Conservation (phyloP, 2,329 filamentous ascomycete genomes). For the Colletotrichum tamarilloi region DNA sequence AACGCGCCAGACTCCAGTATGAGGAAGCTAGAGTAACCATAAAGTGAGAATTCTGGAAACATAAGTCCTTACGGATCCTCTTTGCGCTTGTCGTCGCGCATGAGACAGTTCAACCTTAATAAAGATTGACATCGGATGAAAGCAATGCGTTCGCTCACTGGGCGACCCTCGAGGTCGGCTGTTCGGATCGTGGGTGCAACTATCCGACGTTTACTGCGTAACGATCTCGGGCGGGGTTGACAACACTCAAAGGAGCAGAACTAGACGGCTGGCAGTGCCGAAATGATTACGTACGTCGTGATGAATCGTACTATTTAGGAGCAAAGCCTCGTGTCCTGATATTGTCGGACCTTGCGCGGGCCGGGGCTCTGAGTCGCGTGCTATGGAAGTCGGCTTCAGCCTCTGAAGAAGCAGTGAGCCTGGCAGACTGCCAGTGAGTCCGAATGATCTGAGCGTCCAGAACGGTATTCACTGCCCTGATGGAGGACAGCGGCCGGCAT, state of each 20-base stretch:
- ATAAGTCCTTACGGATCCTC: neutral
- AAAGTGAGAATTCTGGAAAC: neutral
- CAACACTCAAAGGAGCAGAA: neutral
- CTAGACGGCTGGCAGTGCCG: neutral
- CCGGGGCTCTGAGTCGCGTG: slow-evolving; percentile 27
- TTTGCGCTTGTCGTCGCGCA: neutral
- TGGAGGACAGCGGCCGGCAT: slow-evolving; percentile 25
- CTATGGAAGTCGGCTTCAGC: slow-evolving; percentile 17
- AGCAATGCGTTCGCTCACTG: neutral
- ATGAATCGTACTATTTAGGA: neutral
- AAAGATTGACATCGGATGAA: neutral
- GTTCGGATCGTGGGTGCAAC: neutral
- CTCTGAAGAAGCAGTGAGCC: neutral
- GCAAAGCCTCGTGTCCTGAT: slow-evolving; percentile 21
- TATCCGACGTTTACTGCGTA: neutral
- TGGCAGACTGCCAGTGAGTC: neutral
- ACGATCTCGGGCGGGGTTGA: neutral
- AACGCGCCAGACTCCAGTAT: neutral
- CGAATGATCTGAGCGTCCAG: slow-evolving; percentile 6
- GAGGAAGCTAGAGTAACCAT: neutral
- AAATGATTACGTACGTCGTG: slow-evolving; percentile 23
- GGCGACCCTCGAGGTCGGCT: neutral
- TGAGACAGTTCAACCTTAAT: neutral
- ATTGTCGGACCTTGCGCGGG: slow-evolving; percentile 5
- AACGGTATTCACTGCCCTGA: slow-evolving; percentile 11